These are phyloP conservation scores for Nannizziopsis arthrosporioides DNA, from an alignment of 2,329 filamentous ascomycete genomes.

Conservation along the genomic window DNA sequence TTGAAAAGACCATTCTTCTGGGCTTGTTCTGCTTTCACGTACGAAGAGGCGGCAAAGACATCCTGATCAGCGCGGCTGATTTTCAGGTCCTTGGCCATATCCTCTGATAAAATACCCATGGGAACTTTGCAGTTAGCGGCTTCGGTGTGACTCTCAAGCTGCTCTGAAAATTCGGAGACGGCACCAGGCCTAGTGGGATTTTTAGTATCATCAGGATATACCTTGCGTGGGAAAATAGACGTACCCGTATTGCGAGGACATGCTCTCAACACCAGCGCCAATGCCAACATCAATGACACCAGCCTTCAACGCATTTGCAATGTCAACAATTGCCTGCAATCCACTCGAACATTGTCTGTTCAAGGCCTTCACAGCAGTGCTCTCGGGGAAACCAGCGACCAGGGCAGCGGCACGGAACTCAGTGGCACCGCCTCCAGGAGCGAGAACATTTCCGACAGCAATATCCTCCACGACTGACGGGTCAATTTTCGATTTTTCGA, in stretches of 20 bases:
- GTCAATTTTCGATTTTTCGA: conserved; percentile 80
- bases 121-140: conserved; percentile 93
- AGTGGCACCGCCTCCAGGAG: conserved; percentile 86
- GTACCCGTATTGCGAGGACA: conserved; percentile 83
- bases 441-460: conserved; percentile 78
- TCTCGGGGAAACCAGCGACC: conserved; percentile 79
- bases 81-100: conserved; percentile 80
- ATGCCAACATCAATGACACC: conserved; percentile 95
- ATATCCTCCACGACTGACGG: conserved; percentile 83
- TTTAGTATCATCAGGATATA: not conserved
- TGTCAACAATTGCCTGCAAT: conserved; percentile 82
- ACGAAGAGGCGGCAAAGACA: conserved; percentile 83
- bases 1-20: conserved; percentile 84
- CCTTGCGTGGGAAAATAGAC: conserved; percentile 20
- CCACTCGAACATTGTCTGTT: conserved; percentile 94
- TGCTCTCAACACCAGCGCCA: conserved; percentile 91
- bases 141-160: conserved; percentile 68
- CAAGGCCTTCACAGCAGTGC: conserved; percentile 70
- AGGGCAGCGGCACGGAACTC: conserved; percentile 90
- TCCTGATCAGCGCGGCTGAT: conserved; percentile 68
- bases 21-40: conserved; percentile 71
- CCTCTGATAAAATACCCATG: conserved; percentile 87
- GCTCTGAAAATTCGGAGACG: conserved; percentile 84
- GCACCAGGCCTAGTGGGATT: conserved; percentile 52
- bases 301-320: conserved; percentile 79